Percentiles rank a stretch among this genome's conserved stretches.
These are phyloP conservation scores for Chaetoscypha palmicola DNA, from an alignment of 2,329 filamentous ascomycete genomes.

Conservation along the genomic window DNA sequence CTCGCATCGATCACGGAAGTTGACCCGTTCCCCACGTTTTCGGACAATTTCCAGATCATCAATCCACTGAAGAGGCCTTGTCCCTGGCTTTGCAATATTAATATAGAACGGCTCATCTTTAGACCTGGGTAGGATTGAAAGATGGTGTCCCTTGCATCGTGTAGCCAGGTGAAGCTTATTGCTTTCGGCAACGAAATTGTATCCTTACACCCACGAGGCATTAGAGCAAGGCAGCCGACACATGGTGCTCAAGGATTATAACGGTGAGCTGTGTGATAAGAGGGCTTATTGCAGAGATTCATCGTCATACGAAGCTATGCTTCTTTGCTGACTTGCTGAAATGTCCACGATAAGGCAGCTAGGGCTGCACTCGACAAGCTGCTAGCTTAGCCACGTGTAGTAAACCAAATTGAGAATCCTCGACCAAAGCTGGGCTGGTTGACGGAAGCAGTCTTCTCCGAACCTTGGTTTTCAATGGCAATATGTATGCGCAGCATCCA, in stretches of 20 bases:
- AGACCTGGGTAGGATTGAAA: neutral
- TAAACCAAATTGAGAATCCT: too few species aligned
- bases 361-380: too few species aligned
- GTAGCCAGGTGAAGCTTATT: constrained; percentile 3
- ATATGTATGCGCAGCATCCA: too few species aligned
- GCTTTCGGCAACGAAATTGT: constrained; percentile 1
- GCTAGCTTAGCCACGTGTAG: too few species aligned
- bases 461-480: too few species aligned
- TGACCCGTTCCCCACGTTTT: constrained; percentile 3
- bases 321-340: too few species aligned
- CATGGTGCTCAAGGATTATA: neutral
- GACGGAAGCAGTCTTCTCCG: too few species aligned
- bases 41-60: neutral
- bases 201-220: constrained; percentile 7
- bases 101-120: neutral
- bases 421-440: too few species aligned
- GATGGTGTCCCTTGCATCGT: neutral
- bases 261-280: too few species aligned
- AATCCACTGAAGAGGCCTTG: neutral
- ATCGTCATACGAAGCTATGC: too few species aligned
- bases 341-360: too few species aligned
- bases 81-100: neutral
- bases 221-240: neutral
- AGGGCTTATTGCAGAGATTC: too few species aligned
- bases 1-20: constrained; percentile 1